Evolutionary conservation across 164 flowering plant species (phyloP).

Genomic region (Amborella trichopoda): DNA sequence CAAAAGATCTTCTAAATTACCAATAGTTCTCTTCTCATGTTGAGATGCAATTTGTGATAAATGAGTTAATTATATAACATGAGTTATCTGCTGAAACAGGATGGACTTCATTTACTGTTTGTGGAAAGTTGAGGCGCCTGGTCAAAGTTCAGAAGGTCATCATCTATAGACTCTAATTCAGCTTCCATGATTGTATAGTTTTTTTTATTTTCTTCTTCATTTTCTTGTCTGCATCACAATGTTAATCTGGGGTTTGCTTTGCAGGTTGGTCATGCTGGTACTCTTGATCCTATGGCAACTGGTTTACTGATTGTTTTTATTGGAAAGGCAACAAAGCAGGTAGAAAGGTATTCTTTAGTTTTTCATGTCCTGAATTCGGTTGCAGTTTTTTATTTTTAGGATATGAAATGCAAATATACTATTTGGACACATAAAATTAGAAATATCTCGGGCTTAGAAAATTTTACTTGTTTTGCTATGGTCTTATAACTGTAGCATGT

Average conservation of each 20-base stretch:
- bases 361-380: not conserved
- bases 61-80: no score
- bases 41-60: no score
- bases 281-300: conserved; percentile 99
- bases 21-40: no score
- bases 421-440: no score
- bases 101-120: conserved; percentile 98
- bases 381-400: no score
- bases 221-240: not conserved
- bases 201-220: not conserved
- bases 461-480: no score
- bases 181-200: not conserved
- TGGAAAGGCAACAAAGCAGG: conserved; percentile 92
- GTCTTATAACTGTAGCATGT: no score
- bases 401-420: no score
- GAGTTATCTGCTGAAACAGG: no score
- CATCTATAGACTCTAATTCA: not conserved
- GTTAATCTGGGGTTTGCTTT: no score
- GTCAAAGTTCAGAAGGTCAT: conserved; percentile 86
- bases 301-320: conserved; percentile 92
- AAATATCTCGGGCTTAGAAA: no score
- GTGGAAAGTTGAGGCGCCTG: conserved; percentile 89
- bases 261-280: conserved; percentile 98
- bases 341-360: conserved; percentile 50
- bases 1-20: no score